A percentile compares a stretch with the other conserved stretches of the same genome.
Evolutionary conservation across 2,329 filamentous ascomycete genomes (phyloP).

Genomic region (Exophiala sideris): DNA sequence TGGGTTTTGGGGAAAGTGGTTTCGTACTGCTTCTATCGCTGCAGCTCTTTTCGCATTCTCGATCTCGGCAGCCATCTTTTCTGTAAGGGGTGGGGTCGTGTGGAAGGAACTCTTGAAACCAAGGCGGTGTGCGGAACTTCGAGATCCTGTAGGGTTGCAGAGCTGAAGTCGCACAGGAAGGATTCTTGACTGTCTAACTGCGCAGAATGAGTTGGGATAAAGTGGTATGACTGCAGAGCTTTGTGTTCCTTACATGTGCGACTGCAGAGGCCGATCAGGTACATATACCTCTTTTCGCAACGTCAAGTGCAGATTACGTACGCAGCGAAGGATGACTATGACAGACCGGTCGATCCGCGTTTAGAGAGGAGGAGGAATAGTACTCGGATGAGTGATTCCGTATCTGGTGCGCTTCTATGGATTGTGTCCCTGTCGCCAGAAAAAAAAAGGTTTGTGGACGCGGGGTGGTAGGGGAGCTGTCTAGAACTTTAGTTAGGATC

Average conservation of each 20-base stretch:
- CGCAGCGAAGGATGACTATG: constrained; percentile 18
- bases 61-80: constrained; percentile 33
- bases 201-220: constrained; percentile 4
- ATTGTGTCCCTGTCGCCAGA: too few species aligned
- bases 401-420: too few species aligned
- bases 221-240: constrained; percentile 4
- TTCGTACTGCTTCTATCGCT: constrained; percentile 55
- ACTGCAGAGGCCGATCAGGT: constrained; percentile 5
- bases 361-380: too few species aligned
- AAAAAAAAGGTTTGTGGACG: too few species aligned
- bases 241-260: constrained; percentile 11
- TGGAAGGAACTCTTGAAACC: constrained; percentile 4
- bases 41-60: constrained; percentile 61
- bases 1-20: constrained; percentile 58
- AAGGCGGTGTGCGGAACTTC: background rate
- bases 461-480: too few species aligned
- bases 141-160: background rate
- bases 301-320: constrained; percentile 18
- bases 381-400: too few species aligned
- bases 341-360: too few species aligned
- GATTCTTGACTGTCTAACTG: constrained; percentile 5
- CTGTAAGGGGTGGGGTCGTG: background rate
- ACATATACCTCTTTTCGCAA: constrained; percentile 8
- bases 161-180: background rate
- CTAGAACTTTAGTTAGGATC: too few species aligned